Conservation (phyloP, 495 filamentous ascomycete species). For the Sphaerosporella brunnea region DNA sequence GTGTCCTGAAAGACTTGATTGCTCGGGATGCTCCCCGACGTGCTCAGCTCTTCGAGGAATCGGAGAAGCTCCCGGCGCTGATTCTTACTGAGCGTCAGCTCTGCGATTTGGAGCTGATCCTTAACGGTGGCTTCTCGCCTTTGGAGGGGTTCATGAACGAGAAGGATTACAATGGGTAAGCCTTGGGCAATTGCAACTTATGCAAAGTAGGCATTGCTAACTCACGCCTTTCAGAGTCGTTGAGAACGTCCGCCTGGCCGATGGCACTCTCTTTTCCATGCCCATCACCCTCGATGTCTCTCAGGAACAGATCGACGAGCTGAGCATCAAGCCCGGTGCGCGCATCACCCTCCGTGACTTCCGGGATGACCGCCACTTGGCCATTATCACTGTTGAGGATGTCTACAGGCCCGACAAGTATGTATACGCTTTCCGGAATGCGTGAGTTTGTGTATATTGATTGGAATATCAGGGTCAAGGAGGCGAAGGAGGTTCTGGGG, state of each 20-base stretch:
- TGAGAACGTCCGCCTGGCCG: conserved; percentile 61
- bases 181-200: no score
- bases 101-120: conserved; percentile 88
- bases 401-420: conserved; percentile 95
- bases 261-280: conserved; percentile 89
- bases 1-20: conserved; percentile 88
- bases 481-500: conserved; percentile 87
- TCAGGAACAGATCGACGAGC: conserved; percentile 50
- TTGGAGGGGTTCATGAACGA: conserved; percentile 94
- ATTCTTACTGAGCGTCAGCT: conserved; percentile 80
- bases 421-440: conserved; percentile 23
- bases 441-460: conserved; percentile 17
- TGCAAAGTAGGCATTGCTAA: no score
- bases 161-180: conserved; percentile 86
- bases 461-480: conserved; percentile 45
- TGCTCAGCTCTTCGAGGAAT: conserved; percentile 57
- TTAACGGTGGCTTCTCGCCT: conserved; percentile 92
- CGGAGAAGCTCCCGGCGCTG: conserved; percentile 71
- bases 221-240: conserved; percentile 78
- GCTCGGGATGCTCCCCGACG: conserved; percentile 73
- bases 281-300: conserved; percentile 84
- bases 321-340: conserved; percentile 56
- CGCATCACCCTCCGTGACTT: conserved; percentile 83
- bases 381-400: conserved; percentile 89
- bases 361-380: conserved; percentile 86